Conservation (phyloP, 768 basidiomycete species). For the Mycena capillaripes region DNA sequence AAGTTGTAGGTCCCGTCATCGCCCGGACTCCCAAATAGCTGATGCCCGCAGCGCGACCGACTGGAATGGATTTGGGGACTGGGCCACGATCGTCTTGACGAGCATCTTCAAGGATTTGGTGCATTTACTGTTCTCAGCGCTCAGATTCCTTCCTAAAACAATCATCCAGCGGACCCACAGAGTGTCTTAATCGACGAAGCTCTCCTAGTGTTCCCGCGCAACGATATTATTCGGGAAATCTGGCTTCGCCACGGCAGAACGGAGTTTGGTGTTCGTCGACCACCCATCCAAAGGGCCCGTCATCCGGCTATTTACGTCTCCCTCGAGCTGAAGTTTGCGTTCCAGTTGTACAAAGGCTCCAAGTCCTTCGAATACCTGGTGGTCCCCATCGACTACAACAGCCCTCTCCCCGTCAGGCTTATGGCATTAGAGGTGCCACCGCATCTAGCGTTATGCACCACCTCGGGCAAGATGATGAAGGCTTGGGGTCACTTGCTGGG, state of each 20-base stretch:
- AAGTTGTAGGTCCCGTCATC: neutral
- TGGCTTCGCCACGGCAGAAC: neutral
- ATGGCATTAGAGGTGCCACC: neutral
- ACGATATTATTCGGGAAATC: neutral
- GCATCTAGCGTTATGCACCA: conserved; percentile 1
- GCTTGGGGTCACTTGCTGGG: neutral
- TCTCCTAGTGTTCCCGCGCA: neutral
- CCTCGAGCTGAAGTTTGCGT: too few species aligned
- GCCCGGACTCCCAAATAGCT: neutral
- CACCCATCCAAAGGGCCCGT: conserved; percentile 5
- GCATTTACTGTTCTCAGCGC: too few species aligned
- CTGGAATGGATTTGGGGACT: conserved; percentile 23
- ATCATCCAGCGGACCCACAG: neutral
- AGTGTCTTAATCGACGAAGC: neutral
- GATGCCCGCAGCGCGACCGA: neutral
- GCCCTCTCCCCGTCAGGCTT: neutral
- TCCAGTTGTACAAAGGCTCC: neutral
- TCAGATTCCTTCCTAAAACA: neutral
- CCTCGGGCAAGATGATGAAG: neutral
- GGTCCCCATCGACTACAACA: conserved; percentile 3
- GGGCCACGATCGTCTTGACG: neutral
- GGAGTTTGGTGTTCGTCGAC: neutral
- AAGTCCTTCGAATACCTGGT: conserved; percentile 18
- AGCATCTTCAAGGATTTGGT: neutral
- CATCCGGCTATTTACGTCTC: too few species aligned